Evolutionary conservation across 163 green algal genomes (phyloP).

Genomic region (Trebouxiophyceae sp.): DNA sequence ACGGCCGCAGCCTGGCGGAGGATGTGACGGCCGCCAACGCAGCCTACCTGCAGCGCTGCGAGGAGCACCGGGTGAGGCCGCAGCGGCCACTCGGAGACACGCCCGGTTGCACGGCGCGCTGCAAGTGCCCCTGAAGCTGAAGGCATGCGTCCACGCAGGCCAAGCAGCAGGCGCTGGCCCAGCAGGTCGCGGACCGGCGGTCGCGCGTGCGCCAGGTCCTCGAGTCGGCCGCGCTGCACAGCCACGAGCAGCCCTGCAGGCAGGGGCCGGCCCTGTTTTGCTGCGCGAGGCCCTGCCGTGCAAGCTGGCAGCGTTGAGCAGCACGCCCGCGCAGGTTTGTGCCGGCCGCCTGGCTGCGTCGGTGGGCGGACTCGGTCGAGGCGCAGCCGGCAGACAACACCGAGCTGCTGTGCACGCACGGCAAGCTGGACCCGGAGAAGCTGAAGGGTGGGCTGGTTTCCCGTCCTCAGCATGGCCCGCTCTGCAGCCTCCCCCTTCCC

Average conservation of each 20-base stretch:
- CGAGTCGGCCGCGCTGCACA: slow-evolving; percentile 1
- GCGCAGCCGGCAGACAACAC: slow-evolving; percentile 45
- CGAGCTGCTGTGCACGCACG: slow-evolving; percentile 47
- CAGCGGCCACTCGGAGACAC: neutral
- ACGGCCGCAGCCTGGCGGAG: neutral
- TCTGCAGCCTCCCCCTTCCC: neutral
- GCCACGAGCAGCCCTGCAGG: neutral
- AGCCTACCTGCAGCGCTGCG: too few relatives aligned
- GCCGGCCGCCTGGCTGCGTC: slow-evolving; percentile 44
- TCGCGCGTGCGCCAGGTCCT: slow-evolving; percentile 10
- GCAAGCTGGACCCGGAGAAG: slow-evolving; percentile 44
- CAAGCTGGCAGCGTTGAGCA: neutral
- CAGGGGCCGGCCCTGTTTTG: neutral
- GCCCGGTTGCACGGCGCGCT: slow-evolving; percentile 8
- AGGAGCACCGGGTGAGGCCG: neutral
- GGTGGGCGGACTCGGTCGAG: slow-evolving; percentile 45
- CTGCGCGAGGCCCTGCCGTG: neutral
- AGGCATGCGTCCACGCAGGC: too few relatives aligned
- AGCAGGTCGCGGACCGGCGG: slow-evolving; percentile 18
- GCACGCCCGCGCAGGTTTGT: slow-evolving; percentile 21
- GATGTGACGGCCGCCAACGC: neutral
- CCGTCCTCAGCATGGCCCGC: neutral
- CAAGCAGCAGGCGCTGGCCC: slow-evolving; percentile 9
- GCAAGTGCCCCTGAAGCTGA: slow-evolving; percentile 6
- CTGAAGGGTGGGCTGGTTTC: neutral